Base-by-base conservation (phyloP, 2,329 filamentous ascomycete species). In the Botrytis porri region DNA sequence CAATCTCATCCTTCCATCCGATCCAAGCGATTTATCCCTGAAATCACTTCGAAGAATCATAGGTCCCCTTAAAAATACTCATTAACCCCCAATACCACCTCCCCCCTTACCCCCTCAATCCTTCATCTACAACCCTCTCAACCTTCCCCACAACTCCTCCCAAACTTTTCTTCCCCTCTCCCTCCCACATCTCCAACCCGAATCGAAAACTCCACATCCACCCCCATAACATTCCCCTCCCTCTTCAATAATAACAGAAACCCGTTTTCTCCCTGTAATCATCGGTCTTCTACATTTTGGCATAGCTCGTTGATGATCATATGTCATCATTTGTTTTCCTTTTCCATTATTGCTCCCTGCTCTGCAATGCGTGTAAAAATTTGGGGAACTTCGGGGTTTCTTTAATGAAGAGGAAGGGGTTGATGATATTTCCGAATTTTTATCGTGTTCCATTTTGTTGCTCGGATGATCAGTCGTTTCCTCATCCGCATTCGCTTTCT, bases 401-500 rank as follows among this genome's bases (percentile, higher is more conserved):
- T 12, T 20, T 16, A 51, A 3, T 3, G 37, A 7, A 29, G 25
- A 29, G 1, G 14, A 1, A 0, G 22, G 8, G 4, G 4, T 25
- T 25, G 35, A 22, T 41, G 7, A 5, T 12, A 3, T 4, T 1
- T 25, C 35, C 2, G 3, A 9, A 14, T 4, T 14, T 8, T 5
- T 25, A 14, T 22, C 20, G 3, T 3, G 16, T 22, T 10, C 25
- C 9, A 0, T 5, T 4, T 39, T 2, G 5, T 6, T 41, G 5
- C n/a, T 18, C 6, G 7, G n/a, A 54, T n/a, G 6, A 16, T 7
- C 1, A 7, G 12, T 7, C 48, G 12, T 7, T 16, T 16, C 5
- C 3, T 16, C 0, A 41, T 18, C 14, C 5, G 16, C 29, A 25
- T n/a, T 12, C 4, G 2, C 2, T 2, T 0, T 29, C 1, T 0